Base-by-base conservation (phyloP, 2,329 filamentous ascomycete species). In the Phialocephala sp. region DNA sequence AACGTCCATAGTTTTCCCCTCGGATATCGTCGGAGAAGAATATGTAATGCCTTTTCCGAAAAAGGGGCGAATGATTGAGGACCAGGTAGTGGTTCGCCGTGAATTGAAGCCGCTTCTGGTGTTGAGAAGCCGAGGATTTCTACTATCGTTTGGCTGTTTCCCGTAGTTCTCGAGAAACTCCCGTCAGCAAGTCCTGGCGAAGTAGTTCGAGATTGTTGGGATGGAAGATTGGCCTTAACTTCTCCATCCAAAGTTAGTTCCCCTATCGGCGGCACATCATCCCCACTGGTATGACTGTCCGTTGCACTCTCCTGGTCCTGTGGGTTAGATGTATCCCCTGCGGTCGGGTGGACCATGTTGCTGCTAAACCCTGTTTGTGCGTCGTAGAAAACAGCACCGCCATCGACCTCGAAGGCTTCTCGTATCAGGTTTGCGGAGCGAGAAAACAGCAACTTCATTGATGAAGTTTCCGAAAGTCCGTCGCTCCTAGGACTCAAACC, bases 1-100 rank as follows among this genome's bases (percentile, higher is more conserved):
- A 83, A 81, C 1, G 79, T 80, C 80, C 81, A 83, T 1, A 84
- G 69, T 58, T 82, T 81, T 14, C 82, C 82, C 60, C 79, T 77
- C 5, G 80, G 79, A 65, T 83, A 83, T n/a, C 80, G 78, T 27
- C 75, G 76, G 11, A 82, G 71, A 14, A 82, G 71, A 14, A 65
- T 60, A 12, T 73, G 69, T 24, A 77, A 63, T 2, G 69, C 62
- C 43, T 72, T 74, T 58, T 76, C 73, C n/a, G 73, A 65, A 20
- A 77, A 68, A 2, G 72, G 68, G n/a, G 61, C 56, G 62, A 76
- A 76, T 2, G 67, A 65, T 43, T 72, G 60, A 20, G 66, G 43
- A 4, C 73, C 74, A 3, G 74, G 72, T 8, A 68, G 63, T 12
- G 39, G 52, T 63, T 77, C 74, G 0, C 71, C 73, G 57, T 77